Evolutionary conservation across 2,329 filamentous ascomycete species (phyloP), one percentile per base, ranked within the genome.

Genomic region (Paraphoma sp.): DNA sequence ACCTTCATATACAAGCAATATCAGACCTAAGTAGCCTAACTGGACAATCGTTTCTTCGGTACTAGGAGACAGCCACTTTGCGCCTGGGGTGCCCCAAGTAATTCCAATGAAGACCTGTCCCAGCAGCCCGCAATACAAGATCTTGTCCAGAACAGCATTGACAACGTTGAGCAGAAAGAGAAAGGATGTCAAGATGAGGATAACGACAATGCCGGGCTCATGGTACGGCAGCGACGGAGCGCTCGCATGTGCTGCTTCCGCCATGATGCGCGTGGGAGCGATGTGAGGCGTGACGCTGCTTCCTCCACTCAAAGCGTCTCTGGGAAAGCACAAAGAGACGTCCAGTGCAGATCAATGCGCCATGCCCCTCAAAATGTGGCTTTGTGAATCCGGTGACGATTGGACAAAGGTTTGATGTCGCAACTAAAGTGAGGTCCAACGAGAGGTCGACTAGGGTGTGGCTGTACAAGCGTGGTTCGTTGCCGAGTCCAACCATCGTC

Each of bases 1-100:
- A 83, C 87, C 88, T 79, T 92, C 87, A 69, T 86, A 92, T 0
- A 93, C 89, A 1, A 93, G 76, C 28, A 91, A 76, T 6, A 93
- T 82, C n/a, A 93, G 72, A 0, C 90, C 90, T 0, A 93, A 74
- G 68, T 93, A 93, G 0, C 90, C 90, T 1, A 93, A 72, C 56
- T 89, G 83, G 18, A 88, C 82, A 29, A 90, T 79, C 0, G 81
- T 79, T 16, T 82, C 68, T 73, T 93, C 82, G 1, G 80, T 74
- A 4, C 82, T 77, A 0, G 54, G 17, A 0, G 80, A 78, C 0
- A 93, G 81, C 83, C 84, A 87, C 70, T 84, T 81, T 3, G 80
- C 84, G 1, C 88, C 88, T 0, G 90, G 89, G 0, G 82, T 83
- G 8, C 90, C 90, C 84, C 85, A 93, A 8, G 86, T 83, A 8